Base-by-base conservation (phyloP, 2,329 filamentous ascomycete species). In the Aspergillus udagawae region DNA sequence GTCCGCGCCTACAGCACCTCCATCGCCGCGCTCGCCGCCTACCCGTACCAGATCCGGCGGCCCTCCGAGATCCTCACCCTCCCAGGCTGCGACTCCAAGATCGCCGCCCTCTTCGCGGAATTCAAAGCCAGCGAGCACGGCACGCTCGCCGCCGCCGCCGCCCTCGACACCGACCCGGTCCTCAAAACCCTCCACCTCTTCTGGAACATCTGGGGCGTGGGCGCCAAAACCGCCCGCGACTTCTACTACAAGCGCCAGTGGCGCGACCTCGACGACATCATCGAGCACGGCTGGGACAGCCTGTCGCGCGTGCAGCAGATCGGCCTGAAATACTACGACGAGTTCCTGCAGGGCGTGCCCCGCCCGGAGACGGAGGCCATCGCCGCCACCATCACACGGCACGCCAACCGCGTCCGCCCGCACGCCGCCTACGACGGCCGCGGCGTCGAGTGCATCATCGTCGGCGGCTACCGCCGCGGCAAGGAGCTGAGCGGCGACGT, bases 201-300 rank as follows among this genome's bases (percentile, higher is more conserved):
- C 73, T 90, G 89, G 75, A 80, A 89, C 4, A 95, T 97, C 56
- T 96, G 91, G 90, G 93, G 92, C n/a, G 91, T 97, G 0, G 93
- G 89, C 0, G 87, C 89, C 2, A 86, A 85, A 12, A 94, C 89
- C 0, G 92, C 93, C 0, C 81, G 87, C 17, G 84, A 92, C 1
- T 96, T 96, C 66, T 94, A 92, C 71, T 84, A 82, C 65, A 82
- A 84, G 17, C 86, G 85, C 60, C 79, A 90, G 28, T 97, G 91
- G 90, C 82, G 85, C 58, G 89, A 94, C 58, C 78, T 96, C 0
- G 91, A 97, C 66, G 92, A 97, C 65, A 78, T 97, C 3, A 80
- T 96, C 44, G 89, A 96, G 67, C 83, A 86, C 65, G 92, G 90
- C 10, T 97, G 93, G 93, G 71, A 79, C 21, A 80, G 73, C 0